Conservation (phyloP, 192 early-diverging fungal species). For the Linnemannia hyalina region DNA sequence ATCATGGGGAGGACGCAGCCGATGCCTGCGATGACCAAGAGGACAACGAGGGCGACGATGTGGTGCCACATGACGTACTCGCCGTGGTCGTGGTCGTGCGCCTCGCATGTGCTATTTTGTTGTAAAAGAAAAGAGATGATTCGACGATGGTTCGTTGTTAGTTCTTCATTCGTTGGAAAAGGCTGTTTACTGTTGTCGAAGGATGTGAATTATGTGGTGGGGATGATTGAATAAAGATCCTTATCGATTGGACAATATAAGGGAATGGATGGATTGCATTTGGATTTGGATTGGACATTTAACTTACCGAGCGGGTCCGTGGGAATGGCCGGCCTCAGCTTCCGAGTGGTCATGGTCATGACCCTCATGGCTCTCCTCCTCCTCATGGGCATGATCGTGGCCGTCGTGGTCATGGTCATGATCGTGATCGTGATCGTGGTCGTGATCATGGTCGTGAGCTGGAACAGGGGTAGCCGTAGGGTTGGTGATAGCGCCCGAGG, state of each 20-base stretch:
- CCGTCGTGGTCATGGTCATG: background rate
- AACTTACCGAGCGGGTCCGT: conserved; percentile 49
- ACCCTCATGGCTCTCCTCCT: conserved; percentile 9
- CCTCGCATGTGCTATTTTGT: conserved; percentile 22
- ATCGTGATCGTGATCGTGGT: conserved; percentile 17
- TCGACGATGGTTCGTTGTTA: background rate
- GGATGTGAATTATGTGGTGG: background rate
- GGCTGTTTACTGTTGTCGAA: background rate
- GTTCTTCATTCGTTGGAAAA: background rate
- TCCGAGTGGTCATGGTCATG: background rate
- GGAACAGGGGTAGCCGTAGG: conserved; percentile 5
- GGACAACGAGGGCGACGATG: conserved; percentile 69
- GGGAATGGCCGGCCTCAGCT: conserved; percentile 27
- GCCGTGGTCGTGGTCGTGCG: conserved; percentile 36
- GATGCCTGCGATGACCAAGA: conserved; percentile 58
- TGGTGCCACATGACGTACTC: conserved; percentile 58
- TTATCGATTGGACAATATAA: background rate
- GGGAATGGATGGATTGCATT: no score
- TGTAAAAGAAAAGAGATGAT: background rate
- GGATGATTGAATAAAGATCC: background rate
- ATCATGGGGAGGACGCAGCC: conserved; percentile 66
- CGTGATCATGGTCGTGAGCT: conserved; percentile 22
- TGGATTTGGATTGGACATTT: background rate
- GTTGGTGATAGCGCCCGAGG: background rate
- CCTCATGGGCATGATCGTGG: conserved; percentile 6